These are phyloP conservation scores for Flaveria brownii DNA, from an alignment of 129 eudicot genomes.

Conservation along the genomic window DNA sequence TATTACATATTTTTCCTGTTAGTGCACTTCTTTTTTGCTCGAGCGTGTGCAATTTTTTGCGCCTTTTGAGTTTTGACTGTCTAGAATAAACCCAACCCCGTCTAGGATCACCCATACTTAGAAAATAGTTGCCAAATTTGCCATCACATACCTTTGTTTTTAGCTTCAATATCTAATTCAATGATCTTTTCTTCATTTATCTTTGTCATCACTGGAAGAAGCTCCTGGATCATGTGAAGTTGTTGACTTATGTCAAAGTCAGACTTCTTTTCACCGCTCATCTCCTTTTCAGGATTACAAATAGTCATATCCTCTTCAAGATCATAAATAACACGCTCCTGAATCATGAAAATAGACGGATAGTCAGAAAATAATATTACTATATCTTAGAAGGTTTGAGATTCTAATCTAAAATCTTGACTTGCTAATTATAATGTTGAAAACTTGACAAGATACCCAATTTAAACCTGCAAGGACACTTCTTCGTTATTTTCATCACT, in stretches of 20 bases:
- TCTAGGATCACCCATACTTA: too few species aligned
- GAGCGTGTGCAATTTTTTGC: too few species aligned
- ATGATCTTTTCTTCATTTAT: slow-evolving; percentile 52
- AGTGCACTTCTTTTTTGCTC: too few species aligned
- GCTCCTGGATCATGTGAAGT: slow-evolving; percentile 56
- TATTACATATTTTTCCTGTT: too few species aligned
- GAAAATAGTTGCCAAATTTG: too few species aligned
- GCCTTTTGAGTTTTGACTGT: too few species aligned
- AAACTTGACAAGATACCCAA: not conserved
- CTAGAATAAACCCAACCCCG: too few species aligned
- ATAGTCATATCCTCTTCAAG: slow-evolving; percentile 4
- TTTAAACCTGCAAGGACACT: slow-evolving; percentile 40
- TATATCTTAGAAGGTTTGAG: not conserved
- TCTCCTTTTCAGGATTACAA: not conserved
- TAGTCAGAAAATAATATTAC: not conserved
- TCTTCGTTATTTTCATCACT: slow-evolving; percentile 41
- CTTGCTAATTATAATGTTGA: not conserved
- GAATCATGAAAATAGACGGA: slow-evolving; percentile 26
- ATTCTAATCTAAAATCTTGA: too few species aligned
- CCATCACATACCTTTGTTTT: slow-evolving; percentile 46
- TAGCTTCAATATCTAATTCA: slow-evolving; percentile 62
- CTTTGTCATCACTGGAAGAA: slow-evolving; percentile 66
- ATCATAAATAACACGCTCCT: slow-evolving; percentile 42
- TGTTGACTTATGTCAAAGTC: slow-evolving; percentile 38
- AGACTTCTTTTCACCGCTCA: slow-evolving; percentile 36